These are phyloP conservation scores for Yarrowia divulgata DNA, from an alignment of 805 yeast species.

Conservation along the genomic window DNA sequence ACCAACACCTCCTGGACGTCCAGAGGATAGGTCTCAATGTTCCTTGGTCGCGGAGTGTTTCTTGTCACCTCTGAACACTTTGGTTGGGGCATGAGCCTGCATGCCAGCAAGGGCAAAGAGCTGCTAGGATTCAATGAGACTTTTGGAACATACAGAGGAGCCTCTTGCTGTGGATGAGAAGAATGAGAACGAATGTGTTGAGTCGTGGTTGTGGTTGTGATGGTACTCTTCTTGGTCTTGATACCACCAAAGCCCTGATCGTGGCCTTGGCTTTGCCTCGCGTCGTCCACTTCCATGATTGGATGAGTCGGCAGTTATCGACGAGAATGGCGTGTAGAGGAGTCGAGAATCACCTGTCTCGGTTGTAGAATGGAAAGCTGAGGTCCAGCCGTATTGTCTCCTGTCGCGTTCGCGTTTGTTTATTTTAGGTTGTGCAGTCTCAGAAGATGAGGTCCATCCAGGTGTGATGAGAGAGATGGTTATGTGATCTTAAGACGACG, in stretches of 20 bases:
- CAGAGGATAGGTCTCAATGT: slow-evolving; percentile 23
- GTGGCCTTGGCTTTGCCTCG: slow-evolving; percentile 27
- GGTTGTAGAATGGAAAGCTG: slow-evolving; percentile 5
- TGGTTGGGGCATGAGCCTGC: slow-evolving; percentile 41
- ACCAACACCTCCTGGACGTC: slow-evolving; percentile 71
- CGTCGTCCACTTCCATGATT: slow-evolving; percentile 33
- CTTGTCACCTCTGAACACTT: slow-evolving; percentile 43
- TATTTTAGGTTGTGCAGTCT: slow-evolving; percentile 2
- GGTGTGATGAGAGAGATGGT: not conserved
- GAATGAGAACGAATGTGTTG: slow-evolving; percentile 25
- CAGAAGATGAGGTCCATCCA: not conserved
- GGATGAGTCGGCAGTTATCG: not conserved
- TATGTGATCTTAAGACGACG: too few relatives aligned
- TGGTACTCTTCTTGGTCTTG: slow-evolving; percentile 30
- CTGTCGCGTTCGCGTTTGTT: slow-evolving; percentile 36
- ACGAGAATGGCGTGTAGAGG: not conserved
- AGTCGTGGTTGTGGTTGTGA: slow-evolving; percentile 29
- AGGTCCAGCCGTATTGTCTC: slow-evolving; percentile 5
- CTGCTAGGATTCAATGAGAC: slow-evolving; percentile 18
- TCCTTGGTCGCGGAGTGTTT: slow-evolving; percentile 29
- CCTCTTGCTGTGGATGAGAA: slow-evolving; percentile 23
- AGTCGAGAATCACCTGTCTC: not conserved
- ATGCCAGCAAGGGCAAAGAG: slow-evolving; percentile 40
- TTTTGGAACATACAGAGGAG: slow-evolving; percentile 32
- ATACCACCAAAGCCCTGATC: slow-evolving; percentile 27